A percentile compares a stretch with the other conserved stretches of the same genome.
phyloP scores from a whole-genome alignment of 176 grass and related monocot genomes.

The Elymus sibiricus region DNA sequence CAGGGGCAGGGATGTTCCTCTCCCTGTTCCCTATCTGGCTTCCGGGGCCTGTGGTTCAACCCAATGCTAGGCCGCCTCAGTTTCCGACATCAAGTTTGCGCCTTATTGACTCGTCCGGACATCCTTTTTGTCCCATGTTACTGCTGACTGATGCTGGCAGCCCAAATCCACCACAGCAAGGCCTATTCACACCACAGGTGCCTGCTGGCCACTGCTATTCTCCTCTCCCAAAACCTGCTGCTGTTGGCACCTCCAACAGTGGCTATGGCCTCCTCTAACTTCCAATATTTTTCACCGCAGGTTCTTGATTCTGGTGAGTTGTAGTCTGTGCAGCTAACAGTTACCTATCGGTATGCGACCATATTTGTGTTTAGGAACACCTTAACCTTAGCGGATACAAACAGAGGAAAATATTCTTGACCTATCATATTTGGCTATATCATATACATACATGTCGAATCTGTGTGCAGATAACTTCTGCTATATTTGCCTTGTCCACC shows the following conservation, averaged over 20 bases:
- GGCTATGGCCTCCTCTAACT: not conserved
- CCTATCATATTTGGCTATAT: not conserved
- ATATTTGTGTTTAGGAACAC: not conserved
- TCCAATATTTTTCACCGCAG: not conserved
- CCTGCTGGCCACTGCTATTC: not conserved
- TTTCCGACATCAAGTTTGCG: not conserved
- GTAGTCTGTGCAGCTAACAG: not conserved
- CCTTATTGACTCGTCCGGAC: not conserved
- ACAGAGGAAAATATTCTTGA: not conserved
- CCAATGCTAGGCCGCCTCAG: not conserved
- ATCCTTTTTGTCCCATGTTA: not conserved
- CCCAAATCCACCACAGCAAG: not conserved
- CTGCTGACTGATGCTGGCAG: not conserved
- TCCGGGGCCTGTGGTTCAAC: not conserved
- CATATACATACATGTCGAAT: not conserved
- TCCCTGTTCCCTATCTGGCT: no score
- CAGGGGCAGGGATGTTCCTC: no score
- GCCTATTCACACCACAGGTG: not conserved
- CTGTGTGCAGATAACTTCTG: not conserved
- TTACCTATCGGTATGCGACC: not conserved
- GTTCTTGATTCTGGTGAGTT: conserved; percentile 7
- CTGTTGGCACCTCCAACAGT: not conserved
- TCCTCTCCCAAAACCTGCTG: not conserved
- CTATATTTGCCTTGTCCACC: no score
- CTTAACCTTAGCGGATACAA: not conserved